Conservation (phyloP, 208 protist genomes). For the Borovskyia barvae region DNA sequence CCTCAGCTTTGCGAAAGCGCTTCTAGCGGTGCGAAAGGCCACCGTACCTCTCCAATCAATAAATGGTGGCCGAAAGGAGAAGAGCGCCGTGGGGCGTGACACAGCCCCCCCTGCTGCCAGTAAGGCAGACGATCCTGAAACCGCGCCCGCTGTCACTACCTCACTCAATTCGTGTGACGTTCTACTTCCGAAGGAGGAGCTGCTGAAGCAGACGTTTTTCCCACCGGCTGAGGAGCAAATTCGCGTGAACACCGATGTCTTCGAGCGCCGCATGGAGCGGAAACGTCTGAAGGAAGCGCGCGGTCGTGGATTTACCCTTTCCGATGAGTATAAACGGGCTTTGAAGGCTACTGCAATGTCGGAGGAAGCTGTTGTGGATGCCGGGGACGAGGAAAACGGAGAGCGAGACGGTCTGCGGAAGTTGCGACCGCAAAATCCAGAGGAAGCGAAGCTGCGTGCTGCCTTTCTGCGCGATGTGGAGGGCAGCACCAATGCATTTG, state of each 20-base stretch:
- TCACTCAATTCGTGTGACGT: background rate
- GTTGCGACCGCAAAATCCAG: constrained; percentile 60
- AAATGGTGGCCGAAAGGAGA: background rate
- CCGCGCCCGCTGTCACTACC: background rate
- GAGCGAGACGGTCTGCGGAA: constrained; percentile 36
- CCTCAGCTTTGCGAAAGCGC: constrained; percentile 76
- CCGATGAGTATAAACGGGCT: constrained; percentile 80
- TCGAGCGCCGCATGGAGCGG: constrained; percentile 30
- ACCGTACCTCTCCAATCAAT: constrained; percentile 17
- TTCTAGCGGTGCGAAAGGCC: constrained; percentile 74
- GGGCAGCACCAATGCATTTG: constrained; percentile 52
- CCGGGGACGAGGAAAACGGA: constrained; percentile 18
- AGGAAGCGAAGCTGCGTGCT: constrained; percentile 59
- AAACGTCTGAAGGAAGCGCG: constrained; percentile 5
- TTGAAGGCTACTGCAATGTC: constrained; percentile 36
- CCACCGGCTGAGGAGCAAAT: constrained; percentile 71
- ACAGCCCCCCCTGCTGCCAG: background rate
- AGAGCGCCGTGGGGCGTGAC: constrained; percentile 1
- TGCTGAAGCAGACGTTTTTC: constrained; percentile 60
- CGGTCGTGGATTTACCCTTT: constrained; percentile 58
- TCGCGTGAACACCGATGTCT: constrained; percentile 55
- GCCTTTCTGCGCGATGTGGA: constrained; percentile 69
- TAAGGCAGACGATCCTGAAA: background rate
- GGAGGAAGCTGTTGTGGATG: constrained; percentile 26
- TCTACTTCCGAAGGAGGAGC: constrained; percentile 28